Conservation (phyloP, 2,329 filamentous ascomycete genomes). For the Cucurbitaria berberidis region DNA sequence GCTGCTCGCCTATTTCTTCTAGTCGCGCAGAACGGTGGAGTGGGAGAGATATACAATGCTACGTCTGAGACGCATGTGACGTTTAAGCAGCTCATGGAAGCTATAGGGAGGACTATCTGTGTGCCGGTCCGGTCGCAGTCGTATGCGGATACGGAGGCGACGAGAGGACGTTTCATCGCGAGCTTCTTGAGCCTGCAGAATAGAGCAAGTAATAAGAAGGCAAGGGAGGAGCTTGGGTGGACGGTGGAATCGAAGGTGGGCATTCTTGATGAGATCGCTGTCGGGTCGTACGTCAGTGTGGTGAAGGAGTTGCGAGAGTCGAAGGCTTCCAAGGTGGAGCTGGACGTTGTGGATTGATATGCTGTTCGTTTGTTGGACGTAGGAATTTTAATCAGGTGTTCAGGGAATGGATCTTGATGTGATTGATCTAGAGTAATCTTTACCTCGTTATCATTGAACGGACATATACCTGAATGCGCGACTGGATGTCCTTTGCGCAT, state of each 20-base stretch:
- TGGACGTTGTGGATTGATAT: too few species aligned
- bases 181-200: constrained; percentile 45
- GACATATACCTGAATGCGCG: background rate
- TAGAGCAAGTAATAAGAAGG: constrained; percentile 47
- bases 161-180: constrained; percentile 10
- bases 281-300: background rate
- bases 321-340: background rate
- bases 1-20: constrained; percentile 52
- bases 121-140: constrained; percentile 35
- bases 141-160: constrained; percentile 28
- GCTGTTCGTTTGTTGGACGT: background rate
- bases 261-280: background rate
- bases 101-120: constrained; percentile 34
- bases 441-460: background rate
- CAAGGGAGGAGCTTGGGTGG: constrained; percentile 50
- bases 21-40: constrained; percentile 41
- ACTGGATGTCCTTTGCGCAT: background rate
- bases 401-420: background rate
- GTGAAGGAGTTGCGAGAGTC: background rate
- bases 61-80: constrained; percentile 41
- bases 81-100: constrained; percentile 35
- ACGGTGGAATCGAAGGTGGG: background rate
- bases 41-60: constrained; percentile 47
- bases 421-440: background rate
- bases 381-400: background rate